Evolutionary conservation across 148 eudicot genomes (phyloP).

Genomic region (Spergularia marina): DNA sequence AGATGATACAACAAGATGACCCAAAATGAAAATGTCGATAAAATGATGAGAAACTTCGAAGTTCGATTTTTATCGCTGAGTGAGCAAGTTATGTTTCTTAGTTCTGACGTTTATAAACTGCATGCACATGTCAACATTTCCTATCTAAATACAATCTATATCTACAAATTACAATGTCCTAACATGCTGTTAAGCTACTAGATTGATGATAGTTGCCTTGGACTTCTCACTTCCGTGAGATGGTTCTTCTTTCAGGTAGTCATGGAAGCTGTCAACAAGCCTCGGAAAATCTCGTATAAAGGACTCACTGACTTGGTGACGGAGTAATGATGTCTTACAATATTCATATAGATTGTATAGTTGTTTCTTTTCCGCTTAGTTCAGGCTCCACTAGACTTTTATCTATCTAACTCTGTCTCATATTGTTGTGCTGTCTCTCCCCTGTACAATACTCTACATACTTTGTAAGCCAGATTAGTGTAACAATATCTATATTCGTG

Average conservation of each 20-base stretch:
- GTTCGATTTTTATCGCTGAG: background rate
- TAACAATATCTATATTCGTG: background rate
- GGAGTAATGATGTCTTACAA: slow-evolving; percentile 50
- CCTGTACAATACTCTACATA: background rate
- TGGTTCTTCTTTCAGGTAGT: slow-evolving; percentile 60
- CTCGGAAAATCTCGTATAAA: slow-evolving; percentile 81
- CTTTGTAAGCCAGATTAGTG: background rate
- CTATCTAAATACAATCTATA: background rate
- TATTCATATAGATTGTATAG: slow-evolving; percentile 15
- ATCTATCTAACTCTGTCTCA: background rate
- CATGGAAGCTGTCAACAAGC: slow-evolving; percentile 97
- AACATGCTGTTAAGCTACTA: slow-evolving; percentile 13
- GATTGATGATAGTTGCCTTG: background rate
- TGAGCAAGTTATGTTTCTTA: background rate
- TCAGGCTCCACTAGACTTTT: background rate
- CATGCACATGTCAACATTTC: background rate
- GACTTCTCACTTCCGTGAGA: background rate
- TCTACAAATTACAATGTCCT: background rate
- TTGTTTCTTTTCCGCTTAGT: background rate
- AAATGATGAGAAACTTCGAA: too few relatives aligned
- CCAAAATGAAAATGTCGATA: too few relatives aligned
- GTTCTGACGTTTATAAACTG: background rate
- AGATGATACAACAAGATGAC: too few relatives aligned
- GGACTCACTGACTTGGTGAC: slow-evolving; percentile 97
- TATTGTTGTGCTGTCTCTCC: background rate